These are phyloP conservation scores for Trichomonas vaginalis DNA, from an alignment of 208 protist genomes.

Conservation along the genomic window DNA sequence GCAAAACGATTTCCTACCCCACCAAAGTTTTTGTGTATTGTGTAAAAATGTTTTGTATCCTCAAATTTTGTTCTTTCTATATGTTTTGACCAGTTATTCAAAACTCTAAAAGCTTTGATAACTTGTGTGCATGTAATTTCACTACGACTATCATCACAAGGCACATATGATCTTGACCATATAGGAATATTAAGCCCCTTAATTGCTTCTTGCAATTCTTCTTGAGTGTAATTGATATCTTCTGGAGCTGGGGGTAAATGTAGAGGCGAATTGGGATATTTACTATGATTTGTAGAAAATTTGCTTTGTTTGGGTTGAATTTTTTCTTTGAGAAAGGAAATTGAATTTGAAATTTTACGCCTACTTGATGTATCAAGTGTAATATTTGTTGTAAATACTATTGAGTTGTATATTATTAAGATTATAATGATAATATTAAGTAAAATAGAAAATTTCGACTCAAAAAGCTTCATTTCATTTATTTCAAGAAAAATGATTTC, in stretches of 20 bases:
- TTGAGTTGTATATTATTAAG: too few relatives aligned
- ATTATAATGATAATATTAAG: too few relatives aligned
- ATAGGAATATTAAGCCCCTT: background rate
- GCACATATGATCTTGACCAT: background rate
- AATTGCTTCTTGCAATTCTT: background rate
- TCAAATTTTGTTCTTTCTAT: background rate
- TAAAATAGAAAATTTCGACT: too few relatives aligned
- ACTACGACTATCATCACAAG: background rate
- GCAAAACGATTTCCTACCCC: background rate
- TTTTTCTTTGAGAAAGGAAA: too few relatives aligned
- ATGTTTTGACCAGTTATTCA: background rate
- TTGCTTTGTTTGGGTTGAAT: too few relatives aligned
- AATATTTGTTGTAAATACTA: too few relatives aligned
- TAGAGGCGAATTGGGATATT: too few relatives aligned
- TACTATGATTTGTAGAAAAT: too few relatives aligned
- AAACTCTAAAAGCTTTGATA: background rate
- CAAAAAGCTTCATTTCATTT: too few relatives aligned
- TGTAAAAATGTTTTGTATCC: background rate
- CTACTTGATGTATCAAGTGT: too few relatives aligned
- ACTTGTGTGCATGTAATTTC: slow-evolving; percentile 1
- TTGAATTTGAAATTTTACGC: too few relatives aligned
- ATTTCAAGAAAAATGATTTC: too few relatives aligned
- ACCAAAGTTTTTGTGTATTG: background rate
- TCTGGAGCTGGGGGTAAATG: background rate
- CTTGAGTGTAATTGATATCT: background rate